Base-by-base conservation (phyloP, 768 basidiomycete species). In the Pulveroboletus sp. region DNA sequence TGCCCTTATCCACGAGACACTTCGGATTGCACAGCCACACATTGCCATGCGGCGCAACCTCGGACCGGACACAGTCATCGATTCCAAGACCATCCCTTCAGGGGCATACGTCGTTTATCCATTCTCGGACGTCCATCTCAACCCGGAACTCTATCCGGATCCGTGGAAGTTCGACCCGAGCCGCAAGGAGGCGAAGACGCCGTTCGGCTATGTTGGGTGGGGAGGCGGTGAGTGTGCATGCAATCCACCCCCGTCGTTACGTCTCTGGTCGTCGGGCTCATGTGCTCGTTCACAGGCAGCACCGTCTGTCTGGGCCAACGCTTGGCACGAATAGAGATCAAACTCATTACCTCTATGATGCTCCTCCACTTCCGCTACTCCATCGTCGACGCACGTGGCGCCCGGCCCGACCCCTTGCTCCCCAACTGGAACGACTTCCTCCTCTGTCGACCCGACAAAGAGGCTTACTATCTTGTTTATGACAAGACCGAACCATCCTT, bases 361-460 rank as follows among this genome's bases (percentile, higher is more conserved):
- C 66, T 87, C 21, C 69, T 87, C 42, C 80, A 80, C 27, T 85
- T 82, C 62, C 77, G 78, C 53, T 78, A 82, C 62, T 68, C 67
- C 38, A 68, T 82, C 50, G 78, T 86, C 13, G 81, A 87, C 60
- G 66, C 66, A 32, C 62, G 56, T 26, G 86, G 83, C 32, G 68
- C 71, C 55, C 67, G 67, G 7, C 70, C 72, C 6, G 63, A 66
- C 46, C 65, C 70, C 21, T 68, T 73, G 9, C 73, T 65, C 33
- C 87, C 87, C 9, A 83, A 89, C 60, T 89, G 87, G 87, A 89
- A 89, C 66, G 86, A 89, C 62, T 78, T 78, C 51, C 73, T 86
- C 38, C 69, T 81, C 49, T 86, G 86, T 65, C 77, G 81, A 39
- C 86, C 86, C 6, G 72, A 76, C 46, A 64, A 71, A 46, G 78